Evolutionary conservation across 2,329 filamentous ascomycete genomes (phyloP).

Genomic region (Geosmithia putterillii): DNA sequence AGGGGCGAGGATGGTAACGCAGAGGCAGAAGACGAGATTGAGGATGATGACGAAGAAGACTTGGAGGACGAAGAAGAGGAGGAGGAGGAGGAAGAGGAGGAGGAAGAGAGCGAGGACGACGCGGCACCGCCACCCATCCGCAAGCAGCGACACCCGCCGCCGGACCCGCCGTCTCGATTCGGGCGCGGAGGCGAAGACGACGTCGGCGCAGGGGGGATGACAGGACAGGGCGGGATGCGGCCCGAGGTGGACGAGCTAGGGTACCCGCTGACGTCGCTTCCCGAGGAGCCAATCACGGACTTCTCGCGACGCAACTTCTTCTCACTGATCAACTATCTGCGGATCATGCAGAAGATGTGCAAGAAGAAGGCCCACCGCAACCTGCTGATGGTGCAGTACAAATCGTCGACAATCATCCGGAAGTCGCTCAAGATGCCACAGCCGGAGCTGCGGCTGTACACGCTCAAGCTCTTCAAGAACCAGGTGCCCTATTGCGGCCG

Average conservation of each 20-base stretch:
- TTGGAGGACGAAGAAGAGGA: constrained; percentile 18
- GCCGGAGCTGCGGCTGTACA: constrained; percentile 77
- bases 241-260: constrained; percentile 78
- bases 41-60: constrained; percentile 11
- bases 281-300: constrained; percentile 67
- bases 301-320: constrained; percentile 95
- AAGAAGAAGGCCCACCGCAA: constrained; percentile 93
- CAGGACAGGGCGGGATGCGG: constrained; percentile 22
- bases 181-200: constrained; percentile 13
- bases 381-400: constrained; percentile 87
- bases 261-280: constrained; percentile 60
- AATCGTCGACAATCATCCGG: constrained; percentile 81
- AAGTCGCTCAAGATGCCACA: constrained; percentile 89
- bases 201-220: constrained; percentile 14
- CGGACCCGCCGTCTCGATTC: constrained; percentile 17
- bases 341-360: constrained; percentile 95
- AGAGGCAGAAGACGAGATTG: background rate
- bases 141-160: constrained; percentile 36
- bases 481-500: constrained; percentile 96
- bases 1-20: constrained; percentile 12
- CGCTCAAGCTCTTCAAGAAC: constrained; percentile 95
- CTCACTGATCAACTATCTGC: constrained; percentile 86
- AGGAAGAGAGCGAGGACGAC: constrained; percentile 56
- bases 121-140: constrained; percentile 76
- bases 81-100: constrained; percentile 18